Evolutionary conservation across 2,329 filamentous ascomycete species (phyloP), one percentile per base, ranked within the genome.

Genomic region (Tolypocladium guangdongense): DNA sequence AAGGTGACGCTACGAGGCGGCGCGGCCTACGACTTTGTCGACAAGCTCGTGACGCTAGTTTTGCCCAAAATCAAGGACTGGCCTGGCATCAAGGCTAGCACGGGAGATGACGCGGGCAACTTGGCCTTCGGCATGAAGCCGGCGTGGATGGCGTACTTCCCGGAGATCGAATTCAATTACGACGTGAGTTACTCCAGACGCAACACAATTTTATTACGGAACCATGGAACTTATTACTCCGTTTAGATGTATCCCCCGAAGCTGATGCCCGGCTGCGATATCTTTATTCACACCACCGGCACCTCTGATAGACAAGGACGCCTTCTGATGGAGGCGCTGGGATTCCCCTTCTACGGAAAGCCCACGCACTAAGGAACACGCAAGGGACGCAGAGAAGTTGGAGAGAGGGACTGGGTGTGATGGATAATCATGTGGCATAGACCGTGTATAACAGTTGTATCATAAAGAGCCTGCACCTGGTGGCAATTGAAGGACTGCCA

Each of bases 61-160:
- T 78, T 97, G 66, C 93, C 93, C 39, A 88, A 85, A 65, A 95
- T 99, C 71, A 99, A 97, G 77, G 93, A 99, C 62, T 99, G 90
- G 87, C 82, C 81, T 53, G 93, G 93, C 22, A 64, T 83, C 53
- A 66, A 71, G 59, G 77, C 70, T 55, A 68, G 64, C 45, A 88
- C 88, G 39, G 93, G 93, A 64, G 93, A 99, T 68, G 84, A 83
- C 64, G 86, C 86, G 57, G 93, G 93, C 38, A 96, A 97, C 69
- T 78, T 99, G 60, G 79, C 78, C 11, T 92, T 91, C 68, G 93
- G 93, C 60, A 77, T 99, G 62, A 78, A 78, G 16, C 77, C 85
- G 6, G 84, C 89, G 55, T 82, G 87, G 60, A 83, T 96, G 63
- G 83, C 86, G 50, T 75, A 88, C 59, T 99, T 97, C 73, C 93